These are phyloP conservation scores for Trypanosoma rangeli DNA, from an alignment of 208 protist species.

Conservation along the genomic window DNA sequence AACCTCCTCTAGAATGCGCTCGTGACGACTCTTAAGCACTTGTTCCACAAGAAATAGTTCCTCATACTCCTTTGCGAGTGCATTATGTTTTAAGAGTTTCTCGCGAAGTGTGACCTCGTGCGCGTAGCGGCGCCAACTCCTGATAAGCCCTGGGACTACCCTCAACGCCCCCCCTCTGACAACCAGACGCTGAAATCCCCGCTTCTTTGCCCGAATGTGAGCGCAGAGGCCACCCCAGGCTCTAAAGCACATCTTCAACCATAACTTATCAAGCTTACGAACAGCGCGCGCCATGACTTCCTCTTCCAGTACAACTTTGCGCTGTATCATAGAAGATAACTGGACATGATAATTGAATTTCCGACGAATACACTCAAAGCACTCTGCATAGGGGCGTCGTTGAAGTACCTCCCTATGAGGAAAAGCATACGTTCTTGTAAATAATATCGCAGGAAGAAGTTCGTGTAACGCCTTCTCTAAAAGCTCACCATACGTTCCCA, in stretches of 20 bases:
- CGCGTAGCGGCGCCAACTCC: constrained; percentile 73
- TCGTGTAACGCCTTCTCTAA: constrained; percentile 68
- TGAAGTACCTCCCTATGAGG: constrained; percentile 25
- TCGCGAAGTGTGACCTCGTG: constrained; percentile 62
- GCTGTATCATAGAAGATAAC: constrained; percentile 36
- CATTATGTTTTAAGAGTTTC: constrained; percentile 50
- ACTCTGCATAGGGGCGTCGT: constrained; percentile 56
- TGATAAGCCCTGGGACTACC: constrained; percentile 52
- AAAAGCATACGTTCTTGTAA: constrained; percentile 46
- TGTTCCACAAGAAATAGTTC: constrained; percentile 61
- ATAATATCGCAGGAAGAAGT: constrained; percentile 69
- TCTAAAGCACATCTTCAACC: constrained; percentile 85
- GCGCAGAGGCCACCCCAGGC: constrained; percentile 73
- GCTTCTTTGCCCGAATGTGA: constrained; percentile 52
- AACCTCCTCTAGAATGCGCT: constrained; percentile 68
- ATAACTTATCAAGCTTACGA: constrained; percentile 64
- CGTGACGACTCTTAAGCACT: constrained; percentile 58
- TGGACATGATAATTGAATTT: constrained; percentile 50
- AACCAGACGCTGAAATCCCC: constrained; percentile 55
- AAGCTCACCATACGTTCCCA: constrained; percentile 54
- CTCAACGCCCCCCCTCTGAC: constrained; percentile 42
- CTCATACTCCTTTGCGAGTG: constrained; percentile 66
- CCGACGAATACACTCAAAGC: constrained; percentile 58
- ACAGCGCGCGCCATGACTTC: constrained; percentile 77
- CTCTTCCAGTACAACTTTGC: constrained; percentile 44